Percentiles rank a stretch among this genome's conserved stretches.
phyloP scores from a whole-genome alignment of 2,329 filamentous ascomycete genomes.

The Aspergillus eucalypticola region DNA sequence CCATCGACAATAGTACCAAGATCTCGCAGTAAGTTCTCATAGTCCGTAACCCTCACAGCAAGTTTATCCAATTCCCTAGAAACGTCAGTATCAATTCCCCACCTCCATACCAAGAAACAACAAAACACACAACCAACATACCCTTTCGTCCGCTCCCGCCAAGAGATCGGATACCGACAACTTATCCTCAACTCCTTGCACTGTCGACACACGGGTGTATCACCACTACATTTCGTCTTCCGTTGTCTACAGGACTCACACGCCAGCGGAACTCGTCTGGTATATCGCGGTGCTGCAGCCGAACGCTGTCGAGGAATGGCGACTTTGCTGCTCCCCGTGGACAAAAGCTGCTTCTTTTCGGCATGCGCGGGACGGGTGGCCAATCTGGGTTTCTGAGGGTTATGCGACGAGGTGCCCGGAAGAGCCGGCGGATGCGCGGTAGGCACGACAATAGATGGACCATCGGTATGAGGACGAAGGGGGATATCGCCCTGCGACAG shows the following conservation, averaged over 20 bases:
- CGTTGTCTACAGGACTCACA: constrained; percentile 45
- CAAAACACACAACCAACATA: constrained; percentile 19
- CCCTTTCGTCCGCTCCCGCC: constrained; percentile 42
- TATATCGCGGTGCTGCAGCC: constrained; percentile 19
- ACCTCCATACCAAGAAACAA: constrained; percentile 4
- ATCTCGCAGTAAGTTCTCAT: constrained; percentile 43
- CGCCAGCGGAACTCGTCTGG: constrained; percentile 37
- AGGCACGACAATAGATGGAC: constrained; percentile 10
- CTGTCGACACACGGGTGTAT: constrained; percentile 43
- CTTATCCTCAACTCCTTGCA: constrained; percentile 40
- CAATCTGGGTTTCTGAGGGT: constrained; percentile 3
- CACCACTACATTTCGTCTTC: constrained; percentile 49
- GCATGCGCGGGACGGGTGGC: constrained; percentile 11
- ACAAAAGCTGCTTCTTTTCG: constrained; percentile 15
- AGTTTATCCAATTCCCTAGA: constrained; percentile 37
- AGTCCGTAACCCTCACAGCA: constrained; percentile 35
- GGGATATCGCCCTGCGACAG: constrained; percentile 11
- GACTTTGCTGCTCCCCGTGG: constrained; percentile 27
- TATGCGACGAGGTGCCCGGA: constrained; percentile 3
- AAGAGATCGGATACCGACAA: constrained; percentile 43
- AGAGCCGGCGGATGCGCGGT: constrained; percentile 14
- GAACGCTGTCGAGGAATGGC: constrained; percentile 33
- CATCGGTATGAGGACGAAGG: constrained; percentile 12
- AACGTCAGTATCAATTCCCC: constrained; percentile 10
- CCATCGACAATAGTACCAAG: constrained; percentile 36